phyloP scores from a whole-genome alignment of 1,284 basidiomycete genomes.

The Fomitiporia mediterranea region DNA sequence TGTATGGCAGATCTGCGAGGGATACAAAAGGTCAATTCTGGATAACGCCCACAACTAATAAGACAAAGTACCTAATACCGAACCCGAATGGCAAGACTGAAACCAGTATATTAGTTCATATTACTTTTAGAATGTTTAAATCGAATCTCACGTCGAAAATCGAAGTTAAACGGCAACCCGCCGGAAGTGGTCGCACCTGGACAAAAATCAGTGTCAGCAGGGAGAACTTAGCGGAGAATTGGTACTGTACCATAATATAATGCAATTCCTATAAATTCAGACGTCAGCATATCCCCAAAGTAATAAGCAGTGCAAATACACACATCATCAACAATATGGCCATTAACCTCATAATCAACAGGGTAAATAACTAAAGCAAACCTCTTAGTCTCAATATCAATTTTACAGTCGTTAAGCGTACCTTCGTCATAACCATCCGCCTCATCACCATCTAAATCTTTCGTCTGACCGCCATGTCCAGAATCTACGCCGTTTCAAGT shows the following conservation, averaged over 20 bases:
- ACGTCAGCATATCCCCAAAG: background rate
- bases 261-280: constrained; percentile 51
- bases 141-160: constrained; percentile 69
- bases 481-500: constrained; percentile 35
- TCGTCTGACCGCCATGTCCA: constrained; percentile 55
- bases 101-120: background rate
- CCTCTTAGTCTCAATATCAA: background rate
- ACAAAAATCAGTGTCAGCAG: background rate
- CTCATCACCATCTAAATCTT: constrained; percentile 44
- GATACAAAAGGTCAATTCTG: background rate
- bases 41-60: background rate
- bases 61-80: constrained; percentile 48
- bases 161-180: constrained; percentile 83
- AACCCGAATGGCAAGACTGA: constrained; percentile 65
- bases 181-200: constrained; percentile 58
- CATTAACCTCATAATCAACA: background rate
- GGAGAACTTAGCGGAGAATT: too few species aligned
- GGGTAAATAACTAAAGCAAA: too few species aligned
- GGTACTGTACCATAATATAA: constrained; percentile 48
- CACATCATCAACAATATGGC: constrained; percentile 81
- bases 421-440: constrained; percentile 36
- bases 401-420: too few species aligned
- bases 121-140: background rate
- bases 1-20: constrained; percentile 51
- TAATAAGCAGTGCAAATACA: constrained; percentile 27